Conservation (phyloP, 2,329 filamentous ascomycete genomes). For the Colletotrichum eremochloae region DNA sequence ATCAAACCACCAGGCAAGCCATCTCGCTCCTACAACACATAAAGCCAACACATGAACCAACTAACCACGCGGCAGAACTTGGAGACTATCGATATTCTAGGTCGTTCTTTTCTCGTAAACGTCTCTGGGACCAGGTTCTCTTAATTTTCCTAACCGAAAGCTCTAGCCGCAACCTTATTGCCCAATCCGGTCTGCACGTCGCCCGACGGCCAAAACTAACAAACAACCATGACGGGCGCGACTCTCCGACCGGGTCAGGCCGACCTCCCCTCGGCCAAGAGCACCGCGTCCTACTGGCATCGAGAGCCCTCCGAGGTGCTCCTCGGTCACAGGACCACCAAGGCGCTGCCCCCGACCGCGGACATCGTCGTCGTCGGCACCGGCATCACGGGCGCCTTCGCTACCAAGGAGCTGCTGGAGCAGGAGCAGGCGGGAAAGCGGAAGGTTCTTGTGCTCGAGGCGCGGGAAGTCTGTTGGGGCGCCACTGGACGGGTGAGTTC, state of each 20-base stretch:
- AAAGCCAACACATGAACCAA: constrained; percentile 17
- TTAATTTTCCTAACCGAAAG: neutral
- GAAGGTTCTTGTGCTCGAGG: constrained; percentile 80
- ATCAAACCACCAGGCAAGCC: constrained; percentile 7
- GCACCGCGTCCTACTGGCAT: constrained; percentile 81
- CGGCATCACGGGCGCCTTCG: constrained; percentile 82
- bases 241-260: constrained; percentile 55
- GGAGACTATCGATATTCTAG: neutral
- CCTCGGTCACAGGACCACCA: constrained; percentile 76
- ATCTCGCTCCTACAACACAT: constrained; percentile 15
- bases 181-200: neutral
- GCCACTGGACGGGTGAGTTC: constrained; percentile 81
- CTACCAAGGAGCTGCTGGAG: constrained; percentile 72
- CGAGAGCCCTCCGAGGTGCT: constrained; percentile 74
- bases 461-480: constrained; percentile 83
- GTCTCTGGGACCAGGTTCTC: neutral
- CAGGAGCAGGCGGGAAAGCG: constrained; percentile 52
- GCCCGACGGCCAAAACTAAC: neutral
- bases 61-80: constrained; percentile 13
- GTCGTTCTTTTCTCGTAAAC: neutral
- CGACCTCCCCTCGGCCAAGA: constrained; percentile 70
- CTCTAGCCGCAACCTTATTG: constrained; percentile 2
- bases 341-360: constrained; percentile 70
- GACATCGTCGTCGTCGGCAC: constrained; percentile 81
- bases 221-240: constrained; percentile 50